phyloP scores from a whole-genome alignment of 2,329 filamentous ascomycete species.

The Davidsoniella virescens region DNA sequence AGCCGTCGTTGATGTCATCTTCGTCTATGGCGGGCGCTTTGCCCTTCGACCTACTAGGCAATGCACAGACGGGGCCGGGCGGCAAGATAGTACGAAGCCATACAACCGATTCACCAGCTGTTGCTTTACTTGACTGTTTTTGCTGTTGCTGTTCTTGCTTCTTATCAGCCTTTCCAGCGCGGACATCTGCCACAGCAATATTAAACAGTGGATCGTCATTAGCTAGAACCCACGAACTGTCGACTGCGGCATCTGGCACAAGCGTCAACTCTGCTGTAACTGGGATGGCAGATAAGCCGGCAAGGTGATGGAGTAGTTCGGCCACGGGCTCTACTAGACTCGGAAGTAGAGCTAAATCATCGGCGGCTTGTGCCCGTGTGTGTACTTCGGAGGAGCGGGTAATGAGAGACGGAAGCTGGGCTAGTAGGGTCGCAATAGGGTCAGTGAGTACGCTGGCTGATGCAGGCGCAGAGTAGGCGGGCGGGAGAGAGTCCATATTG shows the following conservation, averaged over 20 bases:
- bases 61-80: too few species aligned
- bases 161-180: background rate
- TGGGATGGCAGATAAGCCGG: constrained; percentile 19
- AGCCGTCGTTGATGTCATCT: background rate
- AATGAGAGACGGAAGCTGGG: constrained; percentile 23
- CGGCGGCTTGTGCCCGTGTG: constrained; percentile 21
- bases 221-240: constrained; percentile 21
- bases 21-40: background rate
- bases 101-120: too few species aligned
- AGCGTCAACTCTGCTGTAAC: constrained; percentile 27
- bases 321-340: constrained; percentile 27
- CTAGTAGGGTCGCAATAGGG: constrained; percentile 23
- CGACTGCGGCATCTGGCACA: constrained; percentile 27
- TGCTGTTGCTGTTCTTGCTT: background rate
- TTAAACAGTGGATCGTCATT: constrained; percentile 16
- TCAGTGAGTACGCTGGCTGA: constrained; percentile 13
- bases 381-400: constrained; percentile 19
- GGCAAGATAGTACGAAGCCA: too few species aligned
- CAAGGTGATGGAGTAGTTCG: constrained; percentile 25
- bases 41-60: background rate
- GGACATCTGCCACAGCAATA: too few species aligned
- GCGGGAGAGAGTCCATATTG: constrained; percentile 3
- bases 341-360: constrained; percentile 25
- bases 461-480: constrained; percentile 1
- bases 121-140: background rate